Percentiles rank a stretch among this genome's conserved stretches.
Evolutionary conservation across 2,329 filamentous ascomycete species (phyloP).

Genomic region (Chrysoporthe deuterocubensis): DNA sequence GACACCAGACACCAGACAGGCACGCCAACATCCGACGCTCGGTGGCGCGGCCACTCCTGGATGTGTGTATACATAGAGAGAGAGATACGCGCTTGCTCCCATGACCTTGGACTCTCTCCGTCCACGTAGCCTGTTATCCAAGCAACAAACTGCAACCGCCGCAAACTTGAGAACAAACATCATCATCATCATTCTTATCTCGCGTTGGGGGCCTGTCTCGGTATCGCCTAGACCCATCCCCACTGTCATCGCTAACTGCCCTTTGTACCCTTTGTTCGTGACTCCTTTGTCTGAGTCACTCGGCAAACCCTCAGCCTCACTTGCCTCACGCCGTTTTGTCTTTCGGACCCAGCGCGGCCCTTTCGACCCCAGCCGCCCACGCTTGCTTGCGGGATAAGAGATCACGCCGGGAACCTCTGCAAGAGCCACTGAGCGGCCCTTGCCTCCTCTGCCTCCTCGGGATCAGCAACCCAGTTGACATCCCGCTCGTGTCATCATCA

Average conservation of each 20-base stretch:
- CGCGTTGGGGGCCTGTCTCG: conserved; percentile 3
- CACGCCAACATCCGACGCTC: not conserved
- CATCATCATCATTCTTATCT: not conserved
- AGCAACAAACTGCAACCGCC: conserved; percentile 8
- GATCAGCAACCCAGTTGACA: conserved; percentile 22
- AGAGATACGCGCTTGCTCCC: not conserved
- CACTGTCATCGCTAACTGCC: conserved; percentile 13
- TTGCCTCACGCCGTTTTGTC: conserved; percentile 6
- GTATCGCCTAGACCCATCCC: conserved; percentile 11
- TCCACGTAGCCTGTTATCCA: conserved; percentile 3
- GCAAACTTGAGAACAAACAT: not conserved
- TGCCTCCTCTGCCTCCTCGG: conserved; percentile 17
- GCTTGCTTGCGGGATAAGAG: conserved; percentile 18
- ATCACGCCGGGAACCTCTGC: conserved; percentile 14
- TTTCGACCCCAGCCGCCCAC: not conserved
- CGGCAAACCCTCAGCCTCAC: conserved; percentile 23
- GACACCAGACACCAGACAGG: conserved; percentile 1
- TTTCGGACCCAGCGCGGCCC: not conserved
- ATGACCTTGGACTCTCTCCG: not conserved
- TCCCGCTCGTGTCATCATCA: conserved; percentile 23
- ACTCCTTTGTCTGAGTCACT: conserved; percentile 30
- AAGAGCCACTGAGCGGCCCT: conserved; percentile 25
- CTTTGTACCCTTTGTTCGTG: conserved; percentile 25
- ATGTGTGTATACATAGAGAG: conserved; percentile 10
- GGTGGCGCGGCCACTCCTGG: no score